Conservation (phyloP, 345 rosid genomes). For the Adansonia digitata region DNA sequence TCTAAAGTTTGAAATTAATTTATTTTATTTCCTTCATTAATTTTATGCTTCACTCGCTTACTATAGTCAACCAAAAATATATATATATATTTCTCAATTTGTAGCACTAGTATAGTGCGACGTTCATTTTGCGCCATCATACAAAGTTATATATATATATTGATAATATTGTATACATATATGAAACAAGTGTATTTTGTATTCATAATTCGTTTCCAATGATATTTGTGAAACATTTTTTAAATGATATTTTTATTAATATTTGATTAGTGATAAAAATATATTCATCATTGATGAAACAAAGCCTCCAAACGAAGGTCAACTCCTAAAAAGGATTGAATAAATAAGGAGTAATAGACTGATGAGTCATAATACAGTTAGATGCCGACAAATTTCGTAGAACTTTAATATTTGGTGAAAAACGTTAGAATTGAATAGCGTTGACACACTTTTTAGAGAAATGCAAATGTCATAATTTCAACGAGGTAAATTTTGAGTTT, state of each 20-base stretch:
- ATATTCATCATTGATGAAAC: not conserved
- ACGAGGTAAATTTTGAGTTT: too few relatives aligned
- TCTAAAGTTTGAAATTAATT: not conserved
- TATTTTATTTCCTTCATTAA: not conserved
- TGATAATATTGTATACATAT: too few relatives aligned
- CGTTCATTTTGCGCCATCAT: not conserved
- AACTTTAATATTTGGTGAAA: too few relatives aligned
- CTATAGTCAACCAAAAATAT: not conserved
- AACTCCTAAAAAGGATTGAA: not conserved
- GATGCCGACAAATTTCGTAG: not conserved
- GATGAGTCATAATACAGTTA: not conserved
- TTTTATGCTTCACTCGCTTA: not conserved
- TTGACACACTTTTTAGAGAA: too few relatives aligned
- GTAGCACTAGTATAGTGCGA: not conserved
- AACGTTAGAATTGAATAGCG: too few relatives aligned
- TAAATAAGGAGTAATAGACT: not conserved
- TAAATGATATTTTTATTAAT: too few relatives aligned
- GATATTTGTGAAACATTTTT: too few relatives aligned
- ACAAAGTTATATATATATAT: not conserved
- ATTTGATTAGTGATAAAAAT: not conserved
- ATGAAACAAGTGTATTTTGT: too few relatives aligned
- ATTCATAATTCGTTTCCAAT: too few relatives aligned
- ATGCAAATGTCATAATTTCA: too few relatives aligned
- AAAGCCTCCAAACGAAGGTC: not conserved
- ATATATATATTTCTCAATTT: not conserved